These are phyloP conservation scores for Leucosporidium yakuticum DNA, from an alignment of 768 basidiomycete species.

Conservation along the genomic window DNA sequence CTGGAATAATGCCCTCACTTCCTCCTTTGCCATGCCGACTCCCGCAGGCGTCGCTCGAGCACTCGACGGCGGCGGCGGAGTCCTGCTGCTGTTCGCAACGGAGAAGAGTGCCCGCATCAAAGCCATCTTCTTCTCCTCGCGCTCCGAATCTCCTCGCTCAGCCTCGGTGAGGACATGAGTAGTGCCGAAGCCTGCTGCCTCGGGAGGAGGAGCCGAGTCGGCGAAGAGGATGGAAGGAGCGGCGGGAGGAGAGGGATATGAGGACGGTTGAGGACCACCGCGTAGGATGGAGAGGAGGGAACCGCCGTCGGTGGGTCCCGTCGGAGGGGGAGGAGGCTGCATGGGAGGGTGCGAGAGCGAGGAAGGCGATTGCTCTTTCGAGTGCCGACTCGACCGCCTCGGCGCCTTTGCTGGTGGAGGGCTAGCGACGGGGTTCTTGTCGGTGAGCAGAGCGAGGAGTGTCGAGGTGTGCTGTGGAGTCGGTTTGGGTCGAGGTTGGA, in stretches of 20 bases:
- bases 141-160: constrained; percentile 11
- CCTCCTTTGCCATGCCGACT: too few relatives aligned
- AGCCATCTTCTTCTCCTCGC: constrained; percentile 28
- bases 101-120: constrained; percentile 18
- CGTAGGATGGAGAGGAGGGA: constrained; percentile 1
- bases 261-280: background rate
- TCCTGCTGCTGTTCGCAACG: constrained; percentile 17
- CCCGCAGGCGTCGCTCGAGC: background rate
- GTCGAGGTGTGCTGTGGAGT: constrained; percentile 8
- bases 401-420: constrained; percentile 8
- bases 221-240: constrained; percentile 7
- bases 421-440: constrained; percentile 3
- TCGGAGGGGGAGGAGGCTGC: background rate
- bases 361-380: background rate
- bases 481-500: constrained; percentile 25
- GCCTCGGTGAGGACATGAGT: background rate
- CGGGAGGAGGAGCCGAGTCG: constrained; percentile 11
- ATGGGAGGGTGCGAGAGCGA: background rate
- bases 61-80: background rate
- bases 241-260: background rate
- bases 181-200: constrained; percentile 1
- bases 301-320: constrained; percentile 1
- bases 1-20: too few relatives aligned
- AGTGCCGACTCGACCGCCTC: background rate
- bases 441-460: constrained; percentile 24